phyloP scores from a whole-genome alignment of 176 grass and related monocot genomes.

The Puya raimondii region DNA sequence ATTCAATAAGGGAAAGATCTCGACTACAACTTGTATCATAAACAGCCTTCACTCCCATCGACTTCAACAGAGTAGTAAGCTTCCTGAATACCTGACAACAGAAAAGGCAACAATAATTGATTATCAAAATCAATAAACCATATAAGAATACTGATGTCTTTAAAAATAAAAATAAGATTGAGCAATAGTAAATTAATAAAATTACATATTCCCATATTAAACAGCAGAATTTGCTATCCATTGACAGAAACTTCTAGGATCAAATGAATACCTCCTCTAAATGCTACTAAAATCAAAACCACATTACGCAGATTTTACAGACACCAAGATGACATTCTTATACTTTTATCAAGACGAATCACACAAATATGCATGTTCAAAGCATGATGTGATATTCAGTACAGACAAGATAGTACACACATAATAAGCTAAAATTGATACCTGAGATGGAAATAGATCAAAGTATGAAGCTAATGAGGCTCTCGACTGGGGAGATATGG shows the following conservation, averaged over 20 bases:
- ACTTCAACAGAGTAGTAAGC: slow-evolving; percentile 73
- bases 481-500: slow-evolving; percentile 90
- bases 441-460: slow-evolving; percentile 68
- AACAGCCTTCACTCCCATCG: slow-evolving; percentile 70
- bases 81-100: slow-evolving; percentile 67
- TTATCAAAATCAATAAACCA: not conserved
- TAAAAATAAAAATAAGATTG: no score
- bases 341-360: not conserved
- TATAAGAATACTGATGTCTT: not conserved
- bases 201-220: not conserved
- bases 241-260: no score
- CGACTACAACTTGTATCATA: slow-evolving; percentile 79
- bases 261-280: no score
- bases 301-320: no score
- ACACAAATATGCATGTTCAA: not conserved
- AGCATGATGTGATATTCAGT: not conserved
- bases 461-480: slow-evolving; percentile 90
- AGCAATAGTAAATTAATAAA: not conserved
- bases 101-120: slow-evolving; percentile 5
- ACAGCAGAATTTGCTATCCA: no score
- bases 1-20: slow-evolving; percentile 83
- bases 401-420: not conserved
- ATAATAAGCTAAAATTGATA: slow-evolving; percentile 14
- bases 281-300: no score
- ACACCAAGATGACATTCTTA: not conserved